Percentiles rank a stretch among this genome's conserved stretches.
Conservation (phyloP, 176 grass and related monocot species). For the Luzula sylvatica region DNA sequence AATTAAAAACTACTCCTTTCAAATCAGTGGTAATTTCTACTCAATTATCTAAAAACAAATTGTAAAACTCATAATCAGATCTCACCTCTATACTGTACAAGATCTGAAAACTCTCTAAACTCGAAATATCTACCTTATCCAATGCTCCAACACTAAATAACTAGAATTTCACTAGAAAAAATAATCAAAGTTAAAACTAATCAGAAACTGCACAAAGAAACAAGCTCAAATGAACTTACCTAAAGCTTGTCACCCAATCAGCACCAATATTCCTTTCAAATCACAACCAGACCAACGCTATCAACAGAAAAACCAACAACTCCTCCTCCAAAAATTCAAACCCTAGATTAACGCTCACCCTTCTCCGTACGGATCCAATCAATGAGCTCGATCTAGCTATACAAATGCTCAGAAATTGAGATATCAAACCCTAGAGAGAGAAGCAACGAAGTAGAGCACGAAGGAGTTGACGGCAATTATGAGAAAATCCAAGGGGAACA, state of each 20-base stretch:
- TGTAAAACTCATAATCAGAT: not conserved
- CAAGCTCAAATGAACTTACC: not conserved
- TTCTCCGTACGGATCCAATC: not conserved
- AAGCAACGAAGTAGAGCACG: conserved; percentile 4
- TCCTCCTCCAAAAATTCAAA: not conserved
- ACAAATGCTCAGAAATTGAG: conserved; percentile 3
- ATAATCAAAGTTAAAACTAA: conserved; percentile 9
- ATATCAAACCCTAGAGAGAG: conserved; percentile 12
- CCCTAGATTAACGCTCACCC: not conserved
- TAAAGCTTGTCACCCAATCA: conserved; percentile 22
- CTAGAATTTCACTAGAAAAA: not conserved
- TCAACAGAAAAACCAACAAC: conserved; percentile 8
- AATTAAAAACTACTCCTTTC: not conserved
- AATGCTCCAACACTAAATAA: not conserved
- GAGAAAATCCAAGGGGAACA: not conserved
- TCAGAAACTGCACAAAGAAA: not conserved
- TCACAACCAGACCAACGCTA: conserved; percentile 12
- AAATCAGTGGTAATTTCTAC: not conserved
- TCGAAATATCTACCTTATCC: not conserved
- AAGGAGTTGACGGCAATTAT: conserved; percentile 2
- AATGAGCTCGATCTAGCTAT: not conserved
- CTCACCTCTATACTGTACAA: not conserved
- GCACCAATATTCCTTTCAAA: not conserved
- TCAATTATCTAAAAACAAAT: not conserved
- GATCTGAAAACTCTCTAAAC: conserved; percentile 1